These are phyloP conservation scores for Herpotrichia juniperi DNA, from an alignment of 2,329 filamentous ascomycete genomes.

Conservation along the genomic window DNA sequence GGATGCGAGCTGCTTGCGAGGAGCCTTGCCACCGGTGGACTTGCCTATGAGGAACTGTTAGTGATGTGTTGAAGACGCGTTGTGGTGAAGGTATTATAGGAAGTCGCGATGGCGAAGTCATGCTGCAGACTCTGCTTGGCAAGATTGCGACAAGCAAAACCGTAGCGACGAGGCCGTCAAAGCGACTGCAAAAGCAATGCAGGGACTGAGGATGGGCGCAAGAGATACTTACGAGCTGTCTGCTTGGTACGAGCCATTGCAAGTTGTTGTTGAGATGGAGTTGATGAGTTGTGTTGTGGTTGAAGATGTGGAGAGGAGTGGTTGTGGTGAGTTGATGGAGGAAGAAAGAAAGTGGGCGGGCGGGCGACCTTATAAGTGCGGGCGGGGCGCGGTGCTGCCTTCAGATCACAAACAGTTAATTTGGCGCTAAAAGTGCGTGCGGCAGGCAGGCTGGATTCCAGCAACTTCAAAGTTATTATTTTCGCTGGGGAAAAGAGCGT, in stretches of 20 bases:
- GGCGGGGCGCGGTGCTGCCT: slow-evolving; percentile 38
- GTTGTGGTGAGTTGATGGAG: slow-evolving; percentile 32
- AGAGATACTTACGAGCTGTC: slow-evolving; percentile 58
- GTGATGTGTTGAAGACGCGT: slow-evolving; percentile 16
- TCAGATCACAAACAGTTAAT: slow-evolving; percentile 43
- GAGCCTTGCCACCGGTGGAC: slow-evolving; percentile 75
- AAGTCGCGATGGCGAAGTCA: slow-evolving; percentile 3
- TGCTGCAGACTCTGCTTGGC: slow-evolving; percentile 3
- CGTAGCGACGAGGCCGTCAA: slow-evolving; percentile 6
- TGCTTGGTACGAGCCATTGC: slow-evolving; percentile 62
- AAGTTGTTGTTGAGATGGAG: slow-evolving; percentile 29
- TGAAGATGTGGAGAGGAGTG: slow-evolving; percentile 32
- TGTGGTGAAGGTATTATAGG: slow-evolving; percentile 5
- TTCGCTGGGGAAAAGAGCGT: not conserved
- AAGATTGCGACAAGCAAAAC: slow-evolving; percentile 15
- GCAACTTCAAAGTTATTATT: slow-evolving; percentile 14
- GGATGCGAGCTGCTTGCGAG: slow-evolving; percentile 96
- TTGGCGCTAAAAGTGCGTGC: slow-evolving; percentile 23
- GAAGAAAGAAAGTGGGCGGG: slow-evolving; percentile 40
- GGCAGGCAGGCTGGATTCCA: slow-evolving; percentile 3
- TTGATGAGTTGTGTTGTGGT: slow-evolving; percentile 29
- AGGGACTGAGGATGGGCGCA: slow-evolving; percentile 17
- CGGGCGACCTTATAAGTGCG: slow-evolving; percentile 44
- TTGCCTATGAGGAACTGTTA: slow-evolving; percentile 63
- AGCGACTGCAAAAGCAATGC: slow-evolving; percentile 21